phyloP scores from a whole-genome alignment of 2,329 filamentous ascomycete species.

The Parafenestella ontariensis region DNA sequence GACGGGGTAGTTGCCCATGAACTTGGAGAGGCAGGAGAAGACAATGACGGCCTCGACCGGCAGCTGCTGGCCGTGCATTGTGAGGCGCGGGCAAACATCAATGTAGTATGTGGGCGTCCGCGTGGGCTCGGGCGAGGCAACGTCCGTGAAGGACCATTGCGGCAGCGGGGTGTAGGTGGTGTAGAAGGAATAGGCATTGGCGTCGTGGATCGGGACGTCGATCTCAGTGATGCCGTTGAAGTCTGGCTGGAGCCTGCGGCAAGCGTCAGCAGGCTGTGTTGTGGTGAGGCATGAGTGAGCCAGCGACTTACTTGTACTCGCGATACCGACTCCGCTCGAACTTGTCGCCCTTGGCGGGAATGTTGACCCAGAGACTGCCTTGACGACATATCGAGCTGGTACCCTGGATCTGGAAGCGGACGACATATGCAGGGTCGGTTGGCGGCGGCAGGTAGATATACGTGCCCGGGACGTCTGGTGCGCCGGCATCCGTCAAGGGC shows the following conservation, averaged over 20 bases:
- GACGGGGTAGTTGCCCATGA: constrained; percentile 89
- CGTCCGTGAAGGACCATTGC: constrained; percentile 69
- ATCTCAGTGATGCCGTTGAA: constrained; percentile 94
- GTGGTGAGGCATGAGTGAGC: not conserved
- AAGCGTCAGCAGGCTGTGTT: constrained; percentile 17
- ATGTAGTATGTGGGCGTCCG: constrained; percentile 86
- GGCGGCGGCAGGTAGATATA: constrained; percentile 92
- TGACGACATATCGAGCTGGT: constrained; percentile 94
- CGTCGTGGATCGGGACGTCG: constrained; percentile 80
- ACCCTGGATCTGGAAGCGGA: constrained; percentile 91
- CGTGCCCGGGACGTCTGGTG: constrained; percentile 83
- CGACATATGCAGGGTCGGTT: constrained; percentile 72
- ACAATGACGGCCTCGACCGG: constrained; percentile 88
- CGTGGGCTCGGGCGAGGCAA: constrained; percentile 62
- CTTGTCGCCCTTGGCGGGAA: constrained; percentile 75
- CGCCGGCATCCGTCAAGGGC: constrained; percentile 89
- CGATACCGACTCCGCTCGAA: constrained; percentile 83
- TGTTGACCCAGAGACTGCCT: constrained; percentile 96
- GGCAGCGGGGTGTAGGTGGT: constrained; percentile 90
- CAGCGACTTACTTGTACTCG: constrained; percentile 79
- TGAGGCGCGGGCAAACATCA: constrained; percentile 85
- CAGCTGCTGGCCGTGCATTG: constrained; percentile 74
- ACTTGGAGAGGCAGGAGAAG: constrained; percentile 95
- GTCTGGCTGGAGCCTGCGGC: constrained; percentile 77
- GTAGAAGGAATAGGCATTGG: constrained; percentile 94